Conservation (phyloP, 768 basidiomycete species). For the Lactarius akahatsu region DNA sequence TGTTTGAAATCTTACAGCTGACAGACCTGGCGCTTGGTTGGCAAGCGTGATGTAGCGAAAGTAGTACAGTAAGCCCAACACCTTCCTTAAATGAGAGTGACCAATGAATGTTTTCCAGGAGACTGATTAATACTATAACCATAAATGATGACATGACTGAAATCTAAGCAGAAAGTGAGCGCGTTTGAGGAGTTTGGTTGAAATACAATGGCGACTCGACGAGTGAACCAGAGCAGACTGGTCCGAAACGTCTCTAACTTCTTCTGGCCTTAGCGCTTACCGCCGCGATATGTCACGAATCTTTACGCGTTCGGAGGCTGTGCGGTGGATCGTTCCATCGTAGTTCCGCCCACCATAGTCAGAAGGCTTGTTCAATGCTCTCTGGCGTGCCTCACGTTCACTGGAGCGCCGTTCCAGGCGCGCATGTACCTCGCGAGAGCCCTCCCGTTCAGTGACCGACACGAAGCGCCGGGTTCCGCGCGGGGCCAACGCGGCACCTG, state of each 20-base stretch:
- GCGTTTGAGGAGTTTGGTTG: neutral
- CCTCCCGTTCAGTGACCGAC: constrained; percentile 11
- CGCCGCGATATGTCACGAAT: neutral
- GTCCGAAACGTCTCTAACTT: neutral
- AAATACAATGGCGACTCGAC: neutral
- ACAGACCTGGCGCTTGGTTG: neutral
- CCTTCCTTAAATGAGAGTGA: neutral
- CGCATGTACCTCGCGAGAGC: neutral
- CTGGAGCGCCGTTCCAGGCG: neutral
- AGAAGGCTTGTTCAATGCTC: constrained; percentile 2
- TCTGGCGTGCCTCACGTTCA: constrained; percentile 10
- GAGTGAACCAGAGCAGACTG: neutral
- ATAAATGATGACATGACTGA: constrained; percentile 6
- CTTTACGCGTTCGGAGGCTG: neutral
- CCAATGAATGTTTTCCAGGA: neutral
- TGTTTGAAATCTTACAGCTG: neutral
- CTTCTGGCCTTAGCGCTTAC: neutral
- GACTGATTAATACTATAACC: constrained; percentile 8
- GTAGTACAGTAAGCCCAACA: constrained; percentile 9
- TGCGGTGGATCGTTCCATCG: constrained; percentile 2
- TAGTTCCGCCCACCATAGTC: neutral
- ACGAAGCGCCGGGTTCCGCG: constrained; percentile 12
- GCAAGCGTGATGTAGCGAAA: constrained; percentile 1
- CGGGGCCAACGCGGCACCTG: neutral
- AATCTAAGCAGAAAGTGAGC: neutral